A percentile compares a stretch with the other conserved stretches of the same genome.
These are phyloP conservation scores for Trametes cinnabarina DNA, from an alignment of 768 basidiomycete genomes.

Conservation along the genomic window DNA sequence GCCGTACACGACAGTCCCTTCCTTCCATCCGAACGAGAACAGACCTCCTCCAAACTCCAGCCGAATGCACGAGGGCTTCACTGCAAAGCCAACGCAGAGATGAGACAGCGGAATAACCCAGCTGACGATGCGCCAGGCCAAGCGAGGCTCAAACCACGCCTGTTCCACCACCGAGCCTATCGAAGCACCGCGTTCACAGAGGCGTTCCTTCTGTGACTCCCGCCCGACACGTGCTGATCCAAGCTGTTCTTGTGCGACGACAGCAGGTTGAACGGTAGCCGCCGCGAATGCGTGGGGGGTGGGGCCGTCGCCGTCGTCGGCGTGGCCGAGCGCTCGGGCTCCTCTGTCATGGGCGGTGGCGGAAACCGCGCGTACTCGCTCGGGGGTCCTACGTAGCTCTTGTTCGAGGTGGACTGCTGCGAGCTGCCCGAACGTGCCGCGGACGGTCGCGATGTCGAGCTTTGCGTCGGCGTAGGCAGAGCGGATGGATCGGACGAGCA, in stretches of 20 bases:
- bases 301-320: constrained; percentile 40
- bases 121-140: too few relatives aligned
- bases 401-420: constrained; percentile 27
- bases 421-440: constrained; percentile 41
- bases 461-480: constrained; percentile 37
- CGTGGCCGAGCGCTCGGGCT: constrained; percentile 41
- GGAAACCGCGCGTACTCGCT: constrained; percentile 71
- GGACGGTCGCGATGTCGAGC: constrained; percentile 37
- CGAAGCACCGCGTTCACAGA: constrained; percentile 32
- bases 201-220: constrained; percentile 43
- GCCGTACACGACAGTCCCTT: neutral
- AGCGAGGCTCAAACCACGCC: neutral
- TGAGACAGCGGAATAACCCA: too few relatives aligned
- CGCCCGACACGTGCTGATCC: constrained; percentile 31
- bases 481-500: constrained; percentile 13
- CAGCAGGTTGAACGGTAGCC: constrained; percentile 68
- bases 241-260: constrained; percentile 37
- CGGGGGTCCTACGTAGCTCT: constrained; percentile 58
- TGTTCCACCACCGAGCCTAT: constrained; percentile 3
- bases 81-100: too few relatives aligned
- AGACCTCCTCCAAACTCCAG: too few relatives aligned
- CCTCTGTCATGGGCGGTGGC: constrained; percentile 50
- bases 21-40: too few relatives aligned
- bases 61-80: too few relatives aligned
- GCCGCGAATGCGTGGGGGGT: constrained; percentile 36